Conservation (phyloP, 257 asterid species). For the Petunia secreta region DNA sequence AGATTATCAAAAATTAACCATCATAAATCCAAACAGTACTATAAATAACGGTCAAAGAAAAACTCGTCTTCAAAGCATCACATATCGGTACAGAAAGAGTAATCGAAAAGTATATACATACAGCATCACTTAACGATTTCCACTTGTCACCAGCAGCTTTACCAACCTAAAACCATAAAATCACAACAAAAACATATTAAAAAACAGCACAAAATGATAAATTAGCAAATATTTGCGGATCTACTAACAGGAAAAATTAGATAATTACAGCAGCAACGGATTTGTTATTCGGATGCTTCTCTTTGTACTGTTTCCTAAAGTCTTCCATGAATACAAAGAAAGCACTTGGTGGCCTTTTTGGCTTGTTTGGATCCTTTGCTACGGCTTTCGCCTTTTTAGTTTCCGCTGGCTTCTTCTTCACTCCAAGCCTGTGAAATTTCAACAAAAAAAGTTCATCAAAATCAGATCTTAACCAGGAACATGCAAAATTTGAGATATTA, state of each 20-base stretch:
- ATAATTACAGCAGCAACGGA: slow-evolving; percentile 14
- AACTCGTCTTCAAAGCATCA: neutral
- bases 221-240: too few relatives aligned
- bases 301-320: slow-evolving; percentile 17
- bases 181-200: neutral
- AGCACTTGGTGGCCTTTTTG: slow-evolving; percentile 89
- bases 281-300: slow-evolving; percentile 21
- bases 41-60: neutral
- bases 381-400: slow-evolving; percentile 63
- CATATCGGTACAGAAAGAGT: neutral
- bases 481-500: too few relatives aligned
- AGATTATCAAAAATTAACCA: too few relatives aligned
- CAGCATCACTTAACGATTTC: slow-evolving; percentile 67
- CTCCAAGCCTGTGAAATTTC: slow-evolving; percentile 41
- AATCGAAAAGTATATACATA: slow-evolving; percentile 30
- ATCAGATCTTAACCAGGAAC: too few relatives aligned
- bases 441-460: too few relatives aligned
- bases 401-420: slow-evolving; percentile 54
- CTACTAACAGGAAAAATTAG: neutral
- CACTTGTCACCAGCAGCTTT: slow-evolving; percentile 89
- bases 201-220: too few relatives aligned
- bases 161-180: slow-evolving; percentile 51
- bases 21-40: neutral
- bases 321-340: slow-evolving; percentile 70
- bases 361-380: slow-evolving; percentile 84